Base-by-base conservation (phyloP, 2,329 filamentous ascomycete species). In the Zymoseptoria passerinii region DNA sequence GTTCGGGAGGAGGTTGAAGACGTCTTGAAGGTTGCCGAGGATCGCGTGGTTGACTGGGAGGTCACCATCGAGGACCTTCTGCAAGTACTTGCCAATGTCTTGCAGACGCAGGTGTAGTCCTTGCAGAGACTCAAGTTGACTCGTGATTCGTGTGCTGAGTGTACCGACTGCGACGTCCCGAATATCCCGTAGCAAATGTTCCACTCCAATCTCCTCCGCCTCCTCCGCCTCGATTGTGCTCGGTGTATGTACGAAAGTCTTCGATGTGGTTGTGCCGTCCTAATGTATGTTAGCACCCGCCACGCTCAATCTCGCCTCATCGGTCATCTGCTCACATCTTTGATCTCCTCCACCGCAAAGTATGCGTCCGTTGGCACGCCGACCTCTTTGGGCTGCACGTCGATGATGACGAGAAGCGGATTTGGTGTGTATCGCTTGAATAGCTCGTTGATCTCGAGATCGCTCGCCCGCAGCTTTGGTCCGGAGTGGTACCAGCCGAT, bases 401-500 rank as follows among this genome's bases (percentile, higher is more conserved):
- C 94, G 68, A 99, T 92, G 75, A 99, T 99, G 72, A 97, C 92
- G 55, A 99, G 83, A 66, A 99, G 80, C 54, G 94, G 94, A 72
- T 97, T 95, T 19, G 94, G 90, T 55, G 92, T 96, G 80, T 99
- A 99, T 80, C 92, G 85, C 82, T 99, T 99, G 84, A 99, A 97
- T 60, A 99, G 84, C 78, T 99, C 94, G 78, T 99, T 99, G 86
- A 99, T 96, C 79, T 97, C 90, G 66, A 99, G 80, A 80, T 99
- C 94, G 51, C 94, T 96, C 57, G 92, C 92, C 72, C 94, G 86
- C 71, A 99, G 82, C 81, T 97, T 99, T 48, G 94, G 94, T 49
- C 94, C 94, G 19, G 94, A 95, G 78, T 99, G 94, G 77, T 99
- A 99, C 94, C 94, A 99, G 72, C 94, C 94, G 82, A 99, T 95